Conservation (phyloP, 257 asterid species). For the Fraxinus anomala region DNA sequence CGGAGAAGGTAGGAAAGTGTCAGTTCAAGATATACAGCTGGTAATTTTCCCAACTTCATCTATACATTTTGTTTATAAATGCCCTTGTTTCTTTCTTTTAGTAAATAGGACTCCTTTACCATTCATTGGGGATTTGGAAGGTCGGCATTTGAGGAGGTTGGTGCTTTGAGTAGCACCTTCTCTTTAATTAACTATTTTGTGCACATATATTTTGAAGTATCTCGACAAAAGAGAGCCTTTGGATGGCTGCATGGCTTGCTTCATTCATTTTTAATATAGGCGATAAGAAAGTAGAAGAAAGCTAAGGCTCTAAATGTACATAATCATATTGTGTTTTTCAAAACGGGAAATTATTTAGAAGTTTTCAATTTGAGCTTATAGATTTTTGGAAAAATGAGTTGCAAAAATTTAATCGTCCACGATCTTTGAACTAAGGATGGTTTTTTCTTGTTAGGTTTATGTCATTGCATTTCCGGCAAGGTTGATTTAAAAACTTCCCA, state of each 20-base stretch:
- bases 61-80: background rate
- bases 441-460: background rate
- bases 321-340: background rate
- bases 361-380: background rate
- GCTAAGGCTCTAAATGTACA: background rate
- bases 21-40: constrained; percentile 53
- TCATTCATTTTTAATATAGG: background rate
- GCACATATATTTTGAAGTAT: background rate
- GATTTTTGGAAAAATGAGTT: background rate
- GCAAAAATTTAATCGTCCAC: background rate
- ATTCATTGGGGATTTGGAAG: background rate
- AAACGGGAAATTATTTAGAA: background rate
- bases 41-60: constrained; percentile 33
- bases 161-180: background rate
- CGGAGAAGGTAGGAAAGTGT: constrained; percentile 40
- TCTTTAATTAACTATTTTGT: background rate
- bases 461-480: background rate
- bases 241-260: background rate
- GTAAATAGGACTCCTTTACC: background rate
- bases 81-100: background rate
- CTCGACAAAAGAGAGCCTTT: background rate
- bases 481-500: background rate
- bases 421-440: background rate
- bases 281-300: background rate
- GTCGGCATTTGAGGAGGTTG: background rate